These are phyloP conservation scores for Starmerella etchellsii DNA, from an alignment of 805 yeast species.

Conservation along the genomic window DNA sequence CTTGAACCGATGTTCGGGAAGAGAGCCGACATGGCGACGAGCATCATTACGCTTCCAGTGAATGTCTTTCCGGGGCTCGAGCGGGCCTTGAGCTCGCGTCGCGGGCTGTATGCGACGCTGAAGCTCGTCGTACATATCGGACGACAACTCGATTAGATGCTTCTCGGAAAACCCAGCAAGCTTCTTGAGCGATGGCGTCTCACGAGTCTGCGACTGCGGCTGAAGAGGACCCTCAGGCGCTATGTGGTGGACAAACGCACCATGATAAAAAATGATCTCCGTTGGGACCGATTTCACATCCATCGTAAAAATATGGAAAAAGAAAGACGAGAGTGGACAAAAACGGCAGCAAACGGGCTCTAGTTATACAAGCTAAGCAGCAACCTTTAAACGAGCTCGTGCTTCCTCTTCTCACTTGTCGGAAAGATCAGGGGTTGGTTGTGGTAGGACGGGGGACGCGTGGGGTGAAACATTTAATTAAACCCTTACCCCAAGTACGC, in stretches of 20 bases:
- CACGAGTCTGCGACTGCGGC: conserved; percentile 10
- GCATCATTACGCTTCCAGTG: conserved; percentile 96
- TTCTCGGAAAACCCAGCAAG: conserved; percentile 42
- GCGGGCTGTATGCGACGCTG: conserved; percentile 49
- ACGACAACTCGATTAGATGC: conserved; percentile 80
- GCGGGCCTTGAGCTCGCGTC: conserved; percentile 35
- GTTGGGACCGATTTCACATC: conserved; percentile 1
- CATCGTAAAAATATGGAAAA: conserved; percentile 1
- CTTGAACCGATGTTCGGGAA: conserved; percentile 70
- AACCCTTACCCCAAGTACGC: no score
- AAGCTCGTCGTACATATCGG: conserved; percentile 90
- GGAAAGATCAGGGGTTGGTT: no score
- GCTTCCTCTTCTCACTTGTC: no score
- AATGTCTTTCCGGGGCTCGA: conserved; percentile 57
- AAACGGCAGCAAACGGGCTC: no score
- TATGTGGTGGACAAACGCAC: conserved; percentile 15
- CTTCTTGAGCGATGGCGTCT: conserved; percentile 29
- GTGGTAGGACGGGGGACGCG: no score
- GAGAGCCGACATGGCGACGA: conserved; percentile 72
- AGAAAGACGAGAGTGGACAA: no score
- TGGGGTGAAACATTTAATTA: no score
- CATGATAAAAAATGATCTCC: conserved; percentile 10
- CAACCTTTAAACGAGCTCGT: no score
- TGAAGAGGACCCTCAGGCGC: conserved; percentile 1
- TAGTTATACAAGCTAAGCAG: no score